Conservation (phyloP, 768 basidiomycete genomes). For the Termitomyces eurrhizus region DNA sequence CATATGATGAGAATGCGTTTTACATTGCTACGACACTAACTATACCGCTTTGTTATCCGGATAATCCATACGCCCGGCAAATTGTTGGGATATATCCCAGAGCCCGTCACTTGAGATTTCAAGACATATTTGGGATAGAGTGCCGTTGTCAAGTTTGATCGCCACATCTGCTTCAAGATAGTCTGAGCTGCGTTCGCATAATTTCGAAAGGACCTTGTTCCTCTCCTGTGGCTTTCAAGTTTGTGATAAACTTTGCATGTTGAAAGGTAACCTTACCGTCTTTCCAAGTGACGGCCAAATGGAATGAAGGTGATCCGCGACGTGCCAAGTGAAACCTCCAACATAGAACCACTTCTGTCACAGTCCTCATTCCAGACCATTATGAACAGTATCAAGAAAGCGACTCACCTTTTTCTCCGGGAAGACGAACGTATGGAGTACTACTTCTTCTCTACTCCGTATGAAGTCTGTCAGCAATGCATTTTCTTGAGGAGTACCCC, state of each 20-base stretch:
- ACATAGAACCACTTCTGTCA: constrained; percentile 49
- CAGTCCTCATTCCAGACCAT: constrained; percentile 3
- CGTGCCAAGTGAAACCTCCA: constrained; percentile 43
- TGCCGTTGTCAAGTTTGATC: constrained; percentile 33
- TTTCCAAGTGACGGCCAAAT: constrained; percentile 38
- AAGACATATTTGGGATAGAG: constrained; percentile 37
- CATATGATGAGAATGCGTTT: neutral
- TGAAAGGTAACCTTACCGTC: constrained; percentile 25
- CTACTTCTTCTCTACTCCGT: constrained; percentile 8
- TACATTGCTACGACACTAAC: neutral
- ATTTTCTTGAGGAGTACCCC: constrained; percentile 37
- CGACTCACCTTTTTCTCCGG: constrained; percentile 38
- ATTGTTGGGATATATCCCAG: constrained; percentile 5
- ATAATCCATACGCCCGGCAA: constrained; percentile 17
- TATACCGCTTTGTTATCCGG: neutral
- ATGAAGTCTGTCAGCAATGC: constrained; percentile 28
- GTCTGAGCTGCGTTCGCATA: constrained; percentile 30
- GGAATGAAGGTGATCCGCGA: constrained; percentile 20
- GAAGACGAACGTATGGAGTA: constrained; percentile 49
- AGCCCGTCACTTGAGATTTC: constrained; percentile 17
- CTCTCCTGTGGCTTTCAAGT: constrained; percentile 22
- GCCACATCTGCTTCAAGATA: constrained; percentile 30
- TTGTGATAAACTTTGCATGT: neutral
- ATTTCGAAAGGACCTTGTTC: constrained; percentile 29
- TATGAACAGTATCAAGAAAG: neutral